Conservation (phyloP, 2,329 filamentous ascomycete genomes). For the Hymenotorrendiella dingleyae region DNA sequence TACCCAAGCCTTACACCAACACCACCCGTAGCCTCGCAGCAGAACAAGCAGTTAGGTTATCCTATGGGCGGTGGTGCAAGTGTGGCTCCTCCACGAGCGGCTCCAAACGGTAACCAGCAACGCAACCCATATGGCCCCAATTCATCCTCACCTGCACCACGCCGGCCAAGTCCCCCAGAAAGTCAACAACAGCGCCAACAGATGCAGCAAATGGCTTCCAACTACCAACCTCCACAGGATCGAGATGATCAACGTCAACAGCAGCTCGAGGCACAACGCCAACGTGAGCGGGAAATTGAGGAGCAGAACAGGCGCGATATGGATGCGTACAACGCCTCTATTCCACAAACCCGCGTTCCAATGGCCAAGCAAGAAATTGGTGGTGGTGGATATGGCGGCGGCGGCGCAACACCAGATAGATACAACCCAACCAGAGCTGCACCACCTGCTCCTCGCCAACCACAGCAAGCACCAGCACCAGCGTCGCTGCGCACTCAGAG, state of each 20-base stretch:
- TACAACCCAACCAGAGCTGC: constrained; percentile 84
- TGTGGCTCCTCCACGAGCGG: constrained; percentile 64
- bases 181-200: constrained; percentile 46
- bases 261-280: constrained; percentile 50
- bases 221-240: constrained; percentile 45
- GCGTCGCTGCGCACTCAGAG: constrained; percentile 63
- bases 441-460: constrained; percentile 65
- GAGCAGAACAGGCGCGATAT: constrained; percentile 69
- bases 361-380: constrained; percentile 88
- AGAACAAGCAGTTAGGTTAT: constrained; percentile 61
- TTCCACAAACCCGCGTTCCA: constrained; percentile 75
- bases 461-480: constrained; percentile 49
- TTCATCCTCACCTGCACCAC: constrained; percentile 29
- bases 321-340: constrained; percentile 82
- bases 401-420: constrained; percentile 43
- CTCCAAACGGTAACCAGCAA: constrained; percentile 40
- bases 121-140: constrained; percentile 36
- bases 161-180: constrained; percentile 41
- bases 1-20: constrained; percentile 65
- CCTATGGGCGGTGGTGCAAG: constrained; percentile 36
- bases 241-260: constrained; percentile 53
- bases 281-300: constrained; percentile 49
- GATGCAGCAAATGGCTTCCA: constrained; percentile 51
- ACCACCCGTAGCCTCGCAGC: constrained; percentile 46
- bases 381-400: constrained; percentile 46